Evolutionary conservation across 768 basidiomycete species (phyloP), one percentile per base, ranked within the genome.

Genomic region (Auricularia heimuer): DNA sequence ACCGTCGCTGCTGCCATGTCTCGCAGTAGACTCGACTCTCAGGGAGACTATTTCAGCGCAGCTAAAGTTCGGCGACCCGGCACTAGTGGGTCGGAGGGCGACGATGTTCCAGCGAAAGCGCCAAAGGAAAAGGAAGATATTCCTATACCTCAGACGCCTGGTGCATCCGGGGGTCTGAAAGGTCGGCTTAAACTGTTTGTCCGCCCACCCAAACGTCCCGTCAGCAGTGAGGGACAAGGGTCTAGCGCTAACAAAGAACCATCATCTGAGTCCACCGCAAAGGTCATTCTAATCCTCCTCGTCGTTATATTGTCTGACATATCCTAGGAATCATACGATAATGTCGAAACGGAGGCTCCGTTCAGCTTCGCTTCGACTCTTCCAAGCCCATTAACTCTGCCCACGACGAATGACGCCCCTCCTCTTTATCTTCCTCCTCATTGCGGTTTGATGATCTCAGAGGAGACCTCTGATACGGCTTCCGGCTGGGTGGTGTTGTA

Each of bases 111-210:
- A 16, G 72, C 72, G 6, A 75, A 75, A 4, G 75, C 75, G 35
- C 74, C 71, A 6, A 67, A 42, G 54, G 65, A 66, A 68, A 77
- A 72, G 54, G 42, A 34, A 61, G 18, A 10, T 36, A 21, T 71
- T 16, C 65, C 73, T 42, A 78, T 79, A 12, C 73, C 78, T 4
- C 73, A 77, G 34, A 82, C 80, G 2, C 82, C 84, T 0, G 78
- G 79, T 33, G 82, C 84, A 0, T 78, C 70, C 12, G 78, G 79
- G 33, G 82, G 89, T 1, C 74, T 94, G 63, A 94, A 95, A 82
- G 90, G 92, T 0, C 83, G 89, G 67, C 74, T 94, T 65, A 90
- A 87, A 73, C 86, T 77, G 63, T 83, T 94, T 67, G 88, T 88
- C 8, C 89, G 87, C 74, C 81, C 77, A 62, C 74, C 80, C 61